phyloP scores from a whole-genome alignment of 805 yeast species.

The Monosporozyma servazzii region DNA sequence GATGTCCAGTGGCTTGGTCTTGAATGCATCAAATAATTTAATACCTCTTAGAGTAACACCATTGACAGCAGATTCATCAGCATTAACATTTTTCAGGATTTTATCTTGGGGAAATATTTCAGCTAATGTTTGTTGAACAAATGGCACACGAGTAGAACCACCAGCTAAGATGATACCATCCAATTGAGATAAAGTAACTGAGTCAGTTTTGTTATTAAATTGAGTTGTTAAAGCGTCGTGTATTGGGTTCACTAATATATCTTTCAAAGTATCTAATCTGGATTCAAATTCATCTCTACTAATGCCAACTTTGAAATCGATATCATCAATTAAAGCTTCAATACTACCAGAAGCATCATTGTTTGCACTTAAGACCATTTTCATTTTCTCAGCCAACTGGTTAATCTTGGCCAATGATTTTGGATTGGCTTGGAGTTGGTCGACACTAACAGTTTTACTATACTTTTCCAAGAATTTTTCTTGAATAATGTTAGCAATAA shows the following conservation, averaged over 20 bases:
- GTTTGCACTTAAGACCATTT: conserved; percentile 80
- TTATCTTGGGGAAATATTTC: conserved; percentile 48
- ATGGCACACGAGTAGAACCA: conserved; percentile 86
- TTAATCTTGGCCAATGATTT: conserved; percentile 59
- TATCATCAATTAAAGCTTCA: conserved; percentile 65
- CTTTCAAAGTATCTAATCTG: conserved; percentile 2
- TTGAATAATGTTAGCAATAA: conserved; percentile 51
- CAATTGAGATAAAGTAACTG: conserved; percentile 32
- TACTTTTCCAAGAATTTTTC: conserved; percentile 47
- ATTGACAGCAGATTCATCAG: conserved; percentile 88
- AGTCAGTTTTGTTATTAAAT: conserved; percentile 19
- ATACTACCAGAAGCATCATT: conserved; percentile 65
- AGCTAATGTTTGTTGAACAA: conserved; percentile 56
- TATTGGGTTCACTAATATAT: conserved; percentile 46
- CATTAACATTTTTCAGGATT: conserved; percentile 77
- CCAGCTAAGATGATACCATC: conserved; percentile 74
- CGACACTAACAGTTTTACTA: conserved; percentile 28
- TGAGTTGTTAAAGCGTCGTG: conserved; percentile 38
- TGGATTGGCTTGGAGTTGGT: conserved; percentile 37
- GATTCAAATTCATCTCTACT: conserved; percentile 78
- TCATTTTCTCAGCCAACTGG: conserved; percentile 84
- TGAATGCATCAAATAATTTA: conserved; percentile 56
- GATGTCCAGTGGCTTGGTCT: conserved; percentile 47
- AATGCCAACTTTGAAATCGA: conserved; percentile 60
- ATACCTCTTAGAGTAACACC: conserved; percentile 87